A percentile compares a stretch with the other conserved stretches of the same genome.
These are phyloP conservation scores for Bruguiera sexangula DNA, from an alignment of 345 rosid species.

Conservation along the genomic window DNA sequence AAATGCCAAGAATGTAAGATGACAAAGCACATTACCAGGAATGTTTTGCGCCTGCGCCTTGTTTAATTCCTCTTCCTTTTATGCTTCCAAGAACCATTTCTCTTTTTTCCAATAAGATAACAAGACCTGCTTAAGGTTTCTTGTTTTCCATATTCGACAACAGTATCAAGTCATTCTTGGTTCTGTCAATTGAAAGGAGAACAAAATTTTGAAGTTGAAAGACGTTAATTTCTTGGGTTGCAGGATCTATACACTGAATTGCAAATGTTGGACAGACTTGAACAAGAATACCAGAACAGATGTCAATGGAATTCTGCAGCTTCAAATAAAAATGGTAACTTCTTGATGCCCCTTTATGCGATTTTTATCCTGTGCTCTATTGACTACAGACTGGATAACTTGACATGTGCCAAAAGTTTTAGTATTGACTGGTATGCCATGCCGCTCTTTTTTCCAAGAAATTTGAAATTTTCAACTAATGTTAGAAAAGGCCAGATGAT, in stretches of 20 bases:
- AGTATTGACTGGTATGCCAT: neutral
- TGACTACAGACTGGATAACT: neutral
- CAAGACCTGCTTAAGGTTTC: too few species aligned
- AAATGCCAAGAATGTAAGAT: too few species aligned
- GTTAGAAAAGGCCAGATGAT: neutral
- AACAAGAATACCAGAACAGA: conserved; percentile 19
- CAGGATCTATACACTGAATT: conserved; percentile 31
- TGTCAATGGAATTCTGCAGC: neutral
- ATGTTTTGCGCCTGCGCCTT: too few species aligned
- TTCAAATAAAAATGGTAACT: conserved; percentile 19
- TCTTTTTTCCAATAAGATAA: too few species aligned
- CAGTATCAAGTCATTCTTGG: too few species aligned
- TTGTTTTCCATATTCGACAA: too few species aligned
- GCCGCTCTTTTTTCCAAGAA: neutral
- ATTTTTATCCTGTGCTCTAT: too few species aligned
- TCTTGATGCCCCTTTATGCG: neutral
- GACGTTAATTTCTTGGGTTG: conserved; percentile 4
- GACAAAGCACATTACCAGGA: too few species aligned
- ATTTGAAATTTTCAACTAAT: too few species aligned
- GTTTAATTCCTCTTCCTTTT: too few species aligned
- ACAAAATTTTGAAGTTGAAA: neutral
- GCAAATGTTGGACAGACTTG: conserved; percentile 29
- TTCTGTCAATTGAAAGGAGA: too few species aligned
- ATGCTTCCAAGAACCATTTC: too few species aligned
- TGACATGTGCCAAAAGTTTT: conserved; percentile 1